Conservation (phyloP, 257 asterid species). For the Ajuga chamaepitys region DNA sequence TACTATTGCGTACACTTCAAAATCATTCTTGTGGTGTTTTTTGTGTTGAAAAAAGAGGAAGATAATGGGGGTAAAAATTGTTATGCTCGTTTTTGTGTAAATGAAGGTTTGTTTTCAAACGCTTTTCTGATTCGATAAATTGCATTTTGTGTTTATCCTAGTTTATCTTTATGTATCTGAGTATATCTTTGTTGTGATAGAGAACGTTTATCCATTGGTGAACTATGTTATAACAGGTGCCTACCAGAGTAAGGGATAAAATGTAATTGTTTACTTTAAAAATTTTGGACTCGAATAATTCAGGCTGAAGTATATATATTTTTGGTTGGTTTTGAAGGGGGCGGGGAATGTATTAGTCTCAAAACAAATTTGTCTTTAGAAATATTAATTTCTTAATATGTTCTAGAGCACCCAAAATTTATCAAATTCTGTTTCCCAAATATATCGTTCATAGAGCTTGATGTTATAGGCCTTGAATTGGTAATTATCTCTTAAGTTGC, state of each 20-base stretch:
- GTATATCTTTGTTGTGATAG: neutral
- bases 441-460: too few relatives aligned
- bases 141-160: neutral
- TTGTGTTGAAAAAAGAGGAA: neutral
- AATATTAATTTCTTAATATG: neutral
- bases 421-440: too few relatives aligned
- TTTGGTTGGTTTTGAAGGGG: too few relatives aligned
- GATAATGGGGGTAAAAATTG: neutral
- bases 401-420: neutral
- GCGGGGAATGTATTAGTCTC: too few relatives aligned
- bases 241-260: neutral
- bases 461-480: neutral
- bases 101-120: neutral
- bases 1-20: neutral
- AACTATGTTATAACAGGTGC: neutral
- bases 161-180: neutral
- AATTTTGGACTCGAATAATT: neutral
- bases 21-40: neutral
- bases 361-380: neutral
- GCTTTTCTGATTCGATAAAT: neutral
- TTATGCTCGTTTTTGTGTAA: neutral
- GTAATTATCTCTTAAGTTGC: neutral
- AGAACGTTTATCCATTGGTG: neutral
- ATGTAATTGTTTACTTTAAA: neutral
- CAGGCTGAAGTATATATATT: neutral